Evolutionary conservation across 2,329 filamentous ascomycete species (phyloP).

Genomic region (Hypoxylon sp.): DNA sequence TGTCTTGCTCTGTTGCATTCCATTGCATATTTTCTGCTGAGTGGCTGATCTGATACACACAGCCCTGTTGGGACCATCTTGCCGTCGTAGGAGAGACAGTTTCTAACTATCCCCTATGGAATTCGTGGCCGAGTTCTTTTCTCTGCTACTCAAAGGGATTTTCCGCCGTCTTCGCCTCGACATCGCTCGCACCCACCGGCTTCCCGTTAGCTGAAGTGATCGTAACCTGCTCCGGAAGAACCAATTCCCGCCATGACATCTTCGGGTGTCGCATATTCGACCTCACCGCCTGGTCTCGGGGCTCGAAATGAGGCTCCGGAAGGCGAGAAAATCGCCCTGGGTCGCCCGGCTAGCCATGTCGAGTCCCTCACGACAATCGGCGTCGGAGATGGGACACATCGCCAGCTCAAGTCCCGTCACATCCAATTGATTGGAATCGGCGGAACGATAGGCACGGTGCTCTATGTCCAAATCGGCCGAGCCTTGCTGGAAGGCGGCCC

Average conservation of each 20-base stretch:
- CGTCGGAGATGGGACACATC: conserved; percentile 56
- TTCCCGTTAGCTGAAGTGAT: conserved; percentile 17
- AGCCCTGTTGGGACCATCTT: conserved; percentile 10
- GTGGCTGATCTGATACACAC: conserved; percentile 15
- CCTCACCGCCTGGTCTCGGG: conserved; percentile 19
- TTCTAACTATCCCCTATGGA: conserved; percentile 30
- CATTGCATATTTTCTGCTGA: conserved; percentile 3
- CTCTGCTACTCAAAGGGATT: conserved; percentile 36
- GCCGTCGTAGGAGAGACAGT: conserved; percentile 7
- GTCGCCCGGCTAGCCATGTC: conserved; percentile 20
- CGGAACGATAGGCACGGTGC: conserved; percentile 69
- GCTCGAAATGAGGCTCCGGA: conserved; percentile 17
- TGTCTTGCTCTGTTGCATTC: conserved; percentile 6
- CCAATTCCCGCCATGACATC: conserved; percentile 28
- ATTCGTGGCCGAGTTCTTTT: conserved; percentile 38
- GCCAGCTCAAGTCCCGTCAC: conserved; percentile 63
- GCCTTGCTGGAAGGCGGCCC: conserved; percentile 68
- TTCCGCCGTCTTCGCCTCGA: conserved; percentile 14
- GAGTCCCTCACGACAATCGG: conserved; percentile 30
- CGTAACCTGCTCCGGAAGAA: conserved; percentile 1
- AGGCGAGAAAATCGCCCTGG: conserved; percentile 34
- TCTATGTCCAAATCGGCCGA: conserved; percentile 68
- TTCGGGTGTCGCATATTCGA: conserved; percentile 30
- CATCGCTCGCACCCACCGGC: conserved; percentile 1
- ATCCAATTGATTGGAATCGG: conserved; percentile 70